Percentiles rank a stretch among this genome's conserved stretches.
Evolutionary conservation across 2,329 filamentous ascomycete genomes (phyloP).

Genomic region (Penicillium thymicola): DNA sequence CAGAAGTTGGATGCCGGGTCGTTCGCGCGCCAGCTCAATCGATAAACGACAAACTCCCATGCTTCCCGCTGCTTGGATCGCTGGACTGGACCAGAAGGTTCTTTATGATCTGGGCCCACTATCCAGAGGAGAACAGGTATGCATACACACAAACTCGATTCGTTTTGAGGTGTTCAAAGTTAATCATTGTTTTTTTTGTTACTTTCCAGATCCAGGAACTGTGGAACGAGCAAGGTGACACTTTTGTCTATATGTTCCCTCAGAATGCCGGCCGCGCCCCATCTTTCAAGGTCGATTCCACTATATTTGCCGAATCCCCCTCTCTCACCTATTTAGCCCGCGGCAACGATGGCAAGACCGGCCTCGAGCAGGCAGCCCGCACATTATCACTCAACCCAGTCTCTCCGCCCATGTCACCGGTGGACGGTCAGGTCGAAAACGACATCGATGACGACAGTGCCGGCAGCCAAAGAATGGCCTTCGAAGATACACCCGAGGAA

Average conservation of each 20-base stretch:
- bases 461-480: conserved; percentile 48
- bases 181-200: neutral
- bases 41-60: conserved; percentile 32
- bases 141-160: conserved; percentile 8
- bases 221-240: conserved; percentile 63
- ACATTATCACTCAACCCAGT: conserved; percentile 32
- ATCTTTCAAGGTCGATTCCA: conserved; percentile 61
- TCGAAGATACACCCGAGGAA: conserved; percentile 47
- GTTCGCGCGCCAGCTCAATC: conserved; percentile 33
- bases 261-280: conserved; percentile 54
- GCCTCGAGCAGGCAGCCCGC: conserved; percentile 29
- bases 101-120: conserved; percentile 54
- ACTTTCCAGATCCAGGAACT: conserved; percentile 51
- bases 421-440: conserved; percentile 26
- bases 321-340: conserved; percentile 55
- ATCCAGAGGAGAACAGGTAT: conserved; percentile 51
- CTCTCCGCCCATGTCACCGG: conserved; percentile 31
- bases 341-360: conserved; percentile 48
- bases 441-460: conserved; percentile 43
- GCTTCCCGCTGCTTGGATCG: conserved; percentile 54
- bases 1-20: conserved; percentile 46
- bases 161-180: neutral
- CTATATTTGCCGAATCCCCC: conserved; percentile 56
- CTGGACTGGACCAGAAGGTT: conserved; percentile 55
- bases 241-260: conserved; percentile 61